Conservation (phyloP, 352 stramenopile species). For the Nothophytophthora sp. region DNA sequence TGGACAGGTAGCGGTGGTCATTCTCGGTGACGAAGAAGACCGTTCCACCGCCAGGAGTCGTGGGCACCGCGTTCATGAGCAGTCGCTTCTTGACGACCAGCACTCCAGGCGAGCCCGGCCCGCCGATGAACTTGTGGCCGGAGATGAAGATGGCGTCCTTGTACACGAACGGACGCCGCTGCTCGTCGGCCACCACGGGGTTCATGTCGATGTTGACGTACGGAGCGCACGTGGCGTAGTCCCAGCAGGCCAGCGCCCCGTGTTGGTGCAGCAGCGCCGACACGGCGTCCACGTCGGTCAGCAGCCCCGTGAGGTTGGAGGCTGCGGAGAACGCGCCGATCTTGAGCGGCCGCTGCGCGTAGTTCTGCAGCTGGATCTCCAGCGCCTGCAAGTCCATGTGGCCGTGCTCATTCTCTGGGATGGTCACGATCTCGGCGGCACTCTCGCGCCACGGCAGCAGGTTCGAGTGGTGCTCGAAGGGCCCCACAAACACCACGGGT, state of each 20-base stretch:
- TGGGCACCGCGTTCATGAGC: conserved; percentile 40
- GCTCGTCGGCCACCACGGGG: conserved; percentile 40
- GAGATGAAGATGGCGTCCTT: conserved; percentile 95
- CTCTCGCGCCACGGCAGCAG: conserved; percentile 94
- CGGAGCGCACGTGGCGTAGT: conserved; percentile 94
- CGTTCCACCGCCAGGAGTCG: conserved; percentile 39
- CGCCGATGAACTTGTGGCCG: conserved; percentile 95
- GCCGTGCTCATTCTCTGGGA: conserved; percentile 38
- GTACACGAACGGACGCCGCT: too few relatives aligned
- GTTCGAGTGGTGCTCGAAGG: conserved; percentile 97
- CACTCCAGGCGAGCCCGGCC: conserved; percentile 89
- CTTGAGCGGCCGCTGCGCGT: conserved; percentile 37
- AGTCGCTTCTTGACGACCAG: conserved; percentile 93
- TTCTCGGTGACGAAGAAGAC: conserved; percentile 41
- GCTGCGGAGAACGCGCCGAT: conserved; percentile 90
- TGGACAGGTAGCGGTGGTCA: conserved; percentile 55
- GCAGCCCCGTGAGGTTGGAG: conserved; percentile 93
- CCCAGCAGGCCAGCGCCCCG: conserved; percentile 90
- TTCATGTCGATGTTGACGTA: conserved; percentile 95
- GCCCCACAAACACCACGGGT: conserved; percentile 86
- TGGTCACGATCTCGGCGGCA: conserved; percentile 57
- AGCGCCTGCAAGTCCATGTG: conserved; percentile 55
- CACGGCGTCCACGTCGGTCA: conserved; percentile 84
- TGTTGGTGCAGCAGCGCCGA: conserved; percentile 85
- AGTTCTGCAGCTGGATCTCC: conserved; percentile 26